A percentile compares a stretch with the other conserved stretches of the same genome.
These are phyloP conservation scores for Trichaptum fuscoviolaceum DNA, from an alignment of 768 basidiomycete species.

Conservation along the genomic window DNA sequence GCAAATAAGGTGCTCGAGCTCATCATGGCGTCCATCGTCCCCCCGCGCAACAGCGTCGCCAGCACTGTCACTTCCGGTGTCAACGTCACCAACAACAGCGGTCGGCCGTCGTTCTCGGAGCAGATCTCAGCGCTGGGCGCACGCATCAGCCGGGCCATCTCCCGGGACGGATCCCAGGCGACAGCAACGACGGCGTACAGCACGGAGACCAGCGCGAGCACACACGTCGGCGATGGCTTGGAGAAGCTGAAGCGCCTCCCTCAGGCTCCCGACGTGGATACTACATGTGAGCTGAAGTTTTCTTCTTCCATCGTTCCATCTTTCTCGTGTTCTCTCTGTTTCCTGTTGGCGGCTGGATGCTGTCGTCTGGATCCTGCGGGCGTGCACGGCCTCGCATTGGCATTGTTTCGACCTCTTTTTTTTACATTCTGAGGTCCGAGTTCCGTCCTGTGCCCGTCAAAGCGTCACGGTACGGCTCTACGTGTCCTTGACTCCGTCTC, in stretches of 20 bases:
- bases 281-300: background rate
- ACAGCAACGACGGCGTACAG: background rate
- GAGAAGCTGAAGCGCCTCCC: background rate
- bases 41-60: background rate
- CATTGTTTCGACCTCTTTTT: background rate
- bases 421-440: background rate
- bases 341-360: background rate
- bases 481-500: background rate
- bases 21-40: background rate
- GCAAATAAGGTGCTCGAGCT: background rate
- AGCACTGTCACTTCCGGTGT: too few species aligned
- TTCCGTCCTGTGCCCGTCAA: background rate
- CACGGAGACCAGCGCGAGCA: conserved; percentile 1
- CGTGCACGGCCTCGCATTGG: background rate
- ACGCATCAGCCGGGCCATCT: background rate
- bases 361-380: too few species aligned
- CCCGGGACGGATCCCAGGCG: background rate
- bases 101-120: background rate
- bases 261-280: background rate
- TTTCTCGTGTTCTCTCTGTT: background rate
- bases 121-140: conserved; percentile 1
- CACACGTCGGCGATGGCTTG: background rate
- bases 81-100: background rate
- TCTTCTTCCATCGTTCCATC: too few species aligned
- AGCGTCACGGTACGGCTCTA: background rate